Conservation (phyloP, 2,329 filamentous ascomycete species). For the Aspergillus costaricaensis region DNA sequence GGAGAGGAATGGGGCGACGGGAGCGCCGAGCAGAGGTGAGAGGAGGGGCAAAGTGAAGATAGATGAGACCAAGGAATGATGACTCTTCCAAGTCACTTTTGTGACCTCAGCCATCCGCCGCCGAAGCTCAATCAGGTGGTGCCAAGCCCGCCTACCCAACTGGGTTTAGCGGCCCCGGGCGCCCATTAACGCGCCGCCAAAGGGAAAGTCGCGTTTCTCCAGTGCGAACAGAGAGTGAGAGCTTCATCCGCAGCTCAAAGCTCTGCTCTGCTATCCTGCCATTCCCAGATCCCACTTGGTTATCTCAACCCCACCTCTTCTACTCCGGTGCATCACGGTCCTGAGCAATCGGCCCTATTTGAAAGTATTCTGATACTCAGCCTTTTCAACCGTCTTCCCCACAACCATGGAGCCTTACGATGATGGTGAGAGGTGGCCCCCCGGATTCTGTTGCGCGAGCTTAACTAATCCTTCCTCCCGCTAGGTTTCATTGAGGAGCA, state of each 20-base stretch:
- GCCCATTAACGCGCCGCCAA: constrained; percentile 41
- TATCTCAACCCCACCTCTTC: neutral
- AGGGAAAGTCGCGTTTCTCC: constrained; percentile 30
- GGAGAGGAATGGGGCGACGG: constrained; percentile 8
- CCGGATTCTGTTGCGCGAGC: constrained; percentile 13
- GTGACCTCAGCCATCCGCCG: neutral
- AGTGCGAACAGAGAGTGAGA: constrained; percentile 9
- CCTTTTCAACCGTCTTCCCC: constrained; percentile 5
- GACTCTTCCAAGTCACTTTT: constrained; percentile 9
- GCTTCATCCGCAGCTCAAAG: constrained; percentile 20
- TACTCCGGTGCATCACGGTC: neutral
- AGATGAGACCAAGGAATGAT: constrained; percentile 2
- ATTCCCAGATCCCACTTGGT: neutral
- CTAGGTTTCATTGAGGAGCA: constrained; percentile 40
- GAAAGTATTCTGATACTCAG: neutral
- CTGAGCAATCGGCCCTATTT: constrained; percentile 9
- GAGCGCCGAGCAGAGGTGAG: constrained; percentile 5
- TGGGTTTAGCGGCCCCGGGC: constrained; percentile 26
- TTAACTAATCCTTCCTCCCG: constrained; percentile 21
- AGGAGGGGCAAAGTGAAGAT: neutral
- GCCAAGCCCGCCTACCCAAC: constrained; percentile 25
- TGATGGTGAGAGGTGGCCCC: constrained; percentile 29
- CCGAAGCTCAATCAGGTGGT: constrained; percentile 10
- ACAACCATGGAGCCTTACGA: constrained; percentile 39
- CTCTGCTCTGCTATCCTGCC: constrained; percentile 12